Evolutionary conservation across 208 protist genomes (phyloP), one percentile per base, ranked within the genome.

Genomic region (Acanthamoeba rhysodes): DNA sequence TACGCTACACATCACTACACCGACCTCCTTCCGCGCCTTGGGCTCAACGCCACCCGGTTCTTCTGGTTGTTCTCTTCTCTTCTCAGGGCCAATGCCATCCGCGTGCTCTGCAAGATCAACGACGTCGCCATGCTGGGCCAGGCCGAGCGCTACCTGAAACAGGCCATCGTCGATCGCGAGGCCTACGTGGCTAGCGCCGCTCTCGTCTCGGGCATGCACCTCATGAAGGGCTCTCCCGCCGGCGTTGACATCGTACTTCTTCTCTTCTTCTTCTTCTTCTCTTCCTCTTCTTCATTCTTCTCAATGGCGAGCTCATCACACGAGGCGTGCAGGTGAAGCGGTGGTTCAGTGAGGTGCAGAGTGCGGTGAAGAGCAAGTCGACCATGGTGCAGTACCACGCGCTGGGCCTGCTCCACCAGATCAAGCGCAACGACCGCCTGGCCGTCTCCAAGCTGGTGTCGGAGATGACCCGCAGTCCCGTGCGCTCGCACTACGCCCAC

Each of bases 161-260:
- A 99, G 97, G 97, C 98, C 70, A 98, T 99, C 95, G 99, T 99
- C 18, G 99, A 99, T 70, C 98, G 97, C 74, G 99, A 99, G 96
- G 97, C 98, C 32, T 98, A 97, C 66, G 99, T 99, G 18, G 98
- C 99, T 18, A 99, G 97, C 59, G 98, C 99, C 20, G 99, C 99
- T n/a, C 96, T 99, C 2, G 98, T 99, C n/a, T 99, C 99, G 0
- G 99, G 98, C 91, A 98, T 99, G 34, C 99, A 99, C 97, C 98
- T 99, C 85, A 98, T 99, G 68, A 66, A 76, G 20, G 88, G 82
- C 27, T 72, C 70, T 62, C 80, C 96, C 32, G 95, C 95, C 5
- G 95, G 94, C 74, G 95, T 97, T 14, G 95, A 96, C 55, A 95
- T 57, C 53, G 59, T 95, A 97, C 78, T 18, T 50, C n/a, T 29